A percentile compares a stretch with the other conserved stretches of the same genome.
These are phyloP conservation scores for Escovopsis sp. DNA, from an alignment of 2,329 filamentous ascomycete genomes.

Conservation along the genomic window DNA sequence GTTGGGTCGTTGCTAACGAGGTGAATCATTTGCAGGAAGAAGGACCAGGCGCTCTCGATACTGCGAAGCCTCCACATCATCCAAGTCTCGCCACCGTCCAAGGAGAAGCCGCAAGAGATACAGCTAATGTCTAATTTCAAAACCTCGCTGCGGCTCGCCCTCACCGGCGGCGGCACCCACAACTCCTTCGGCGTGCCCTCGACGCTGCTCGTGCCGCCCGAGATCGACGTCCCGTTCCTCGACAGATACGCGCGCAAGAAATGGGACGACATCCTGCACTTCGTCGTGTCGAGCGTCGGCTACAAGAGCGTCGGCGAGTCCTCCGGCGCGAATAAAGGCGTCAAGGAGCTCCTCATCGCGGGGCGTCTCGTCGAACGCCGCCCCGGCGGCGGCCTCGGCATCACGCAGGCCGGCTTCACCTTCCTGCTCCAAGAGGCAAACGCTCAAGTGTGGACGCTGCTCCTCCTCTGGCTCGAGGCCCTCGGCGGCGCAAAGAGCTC, in stretches of 20 bases:
- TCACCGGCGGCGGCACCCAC: conserved; percentile 75
- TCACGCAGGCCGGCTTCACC: conserved; percentile 86
- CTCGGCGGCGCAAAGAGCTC: conserved; percentile 44
- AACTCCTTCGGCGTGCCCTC: conserved; percentile 86
- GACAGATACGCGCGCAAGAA: conserved; percentile 76
- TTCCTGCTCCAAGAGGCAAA: conserved; percentile 93
- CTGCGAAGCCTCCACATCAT: conserved; percentile 77
- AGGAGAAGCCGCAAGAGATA: conserved; percentile 54
- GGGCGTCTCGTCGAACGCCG: conserved; percentile 64
- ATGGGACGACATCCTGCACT: conserved; percentile 94
- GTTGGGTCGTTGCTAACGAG: too few relatives aligned
- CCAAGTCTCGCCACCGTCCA: conserved; percentile 43
- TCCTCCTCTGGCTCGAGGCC: conserved; percentile 85
- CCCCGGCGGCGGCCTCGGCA: conserved; percentile 53
- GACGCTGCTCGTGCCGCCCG: conserved; percentile 42
- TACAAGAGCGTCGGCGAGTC: conserved; percentile 32
- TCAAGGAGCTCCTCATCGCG: conserved; percentile 68
- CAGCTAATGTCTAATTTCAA: conserved; percentile 71
- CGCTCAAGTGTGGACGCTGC: conserved; percentile 89
- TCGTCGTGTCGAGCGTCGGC: conserved; percentile 70
- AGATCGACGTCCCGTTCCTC: conserved; percentile 56
- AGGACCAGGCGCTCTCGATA: conserved; percentile 70
- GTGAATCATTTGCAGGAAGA: conserved; percentile 38
- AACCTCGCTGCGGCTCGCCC: conserved; percentile 66
- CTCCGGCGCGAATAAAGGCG: conserved; percentile 52